Evolutionary conservation across 495 filamentous ascomycete species (phyloP), one percentile per base, ranked within the genome.

Genomic region (Penicillium canescens): DNA sequence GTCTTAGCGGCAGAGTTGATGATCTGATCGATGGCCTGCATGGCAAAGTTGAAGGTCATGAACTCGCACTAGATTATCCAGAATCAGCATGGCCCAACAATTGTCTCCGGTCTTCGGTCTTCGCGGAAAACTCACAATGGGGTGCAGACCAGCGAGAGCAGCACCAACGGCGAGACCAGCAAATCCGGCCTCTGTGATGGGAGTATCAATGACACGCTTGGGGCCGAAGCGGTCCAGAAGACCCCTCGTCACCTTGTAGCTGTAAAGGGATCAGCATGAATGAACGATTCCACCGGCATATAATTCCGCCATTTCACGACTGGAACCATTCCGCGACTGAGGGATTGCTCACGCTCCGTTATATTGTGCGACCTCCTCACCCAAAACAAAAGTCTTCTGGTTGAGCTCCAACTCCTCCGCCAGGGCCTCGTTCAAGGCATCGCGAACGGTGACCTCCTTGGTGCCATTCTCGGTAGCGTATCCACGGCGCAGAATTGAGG

Each of bases 31-130:
- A 98, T 98, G 59, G 94, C 88, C 80, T 98, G 94, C 94, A 98
- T 98, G 73, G 94, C 94, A 72, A 98, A 98, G 82, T 98, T 98
- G 89, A 96, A 98, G 62, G 94, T 98, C 94, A 98, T 98, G 84
- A 98, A 98, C 77, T 96, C 92, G 82, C 91, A 96, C 91, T 96
- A 68, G 28, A 53, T 39, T 33, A 5, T 18, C n/a, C 34, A 10
- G 26, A 14, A 16, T 50, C 24, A 52, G 41, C 14, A n/a, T 39
- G 11, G 26, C 14, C 2, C 1, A 45, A 20, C 23, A 26, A 28
- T n/a, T 0, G 38, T 48, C 14, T 28, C 39, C 31, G 41, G 38
- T 31, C 42, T 47, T 28, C 42, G 23, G 9, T 18, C 28, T 33
- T 13, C 45, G 46, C 9, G 24, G 47, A 54, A 42, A 51, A 82